Evolutionary conservation across 345 rosid genomes (phyloP), one percentile per base, ranked within the genome.

Genomic region (Pelargonium nanum): DNA sequence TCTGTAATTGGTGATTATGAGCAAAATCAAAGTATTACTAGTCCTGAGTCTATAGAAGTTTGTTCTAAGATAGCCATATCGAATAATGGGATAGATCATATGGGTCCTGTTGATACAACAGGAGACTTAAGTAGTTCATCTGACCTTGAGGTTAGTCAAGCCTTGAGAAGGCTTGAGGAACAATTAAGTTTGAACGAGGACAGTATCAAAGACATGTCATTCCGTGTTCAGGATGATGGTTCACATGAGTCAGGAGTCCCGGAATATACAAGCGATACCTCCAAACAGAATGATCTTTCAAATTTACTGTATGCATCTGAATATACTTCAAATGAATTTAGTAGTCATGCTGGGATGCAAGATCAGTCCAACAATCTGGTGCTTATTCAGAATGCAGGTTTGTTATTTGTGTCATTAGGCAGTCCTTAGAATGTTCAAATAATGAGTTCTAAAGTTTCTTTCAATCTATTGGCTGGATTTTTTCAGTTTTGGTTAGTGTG

Each of bases 131-230:
- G 65, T 67, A 65, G 60, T 74, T 59, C 75, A 34, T 53, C 57
- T 26, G 77, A 70, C 22, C 61, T 60, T 60, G 70, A 80, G 22
- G 77, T 76, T 62, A 66, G 58, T 76, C 76, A 80, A 64, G 93
- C 82, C 65, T 63, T 92, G 66, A 76, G 80, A 75, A 83, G 71
- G 71, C 74, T 93, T 71, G 81, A 84, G 65, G 81, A 84, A 79
- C 96, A 87, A 71, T 78, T 93, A 65, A 93, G 99, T 77, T 74
- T 89, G 62, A 78, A 81, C 61, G 94, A 85, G 21, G 97, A 89
- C 65, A 57, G 55, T 10, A 56, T 70, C 48, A 50, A 74, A 62
- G 79, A 80, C 24, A 64, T 89, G 60, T 74, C 77, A 28, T 60
- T 68, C 20, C 45, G 32, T 22, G 10, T 13, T 65, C 75, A 70